Percentiles rank a stretch among this genome's conserved stretches.
Evolutionary conservation across 2,329 filamentous ascomycete genomes (phyloP).

Genomic region (Rugonectria rugulosa): DNA sequence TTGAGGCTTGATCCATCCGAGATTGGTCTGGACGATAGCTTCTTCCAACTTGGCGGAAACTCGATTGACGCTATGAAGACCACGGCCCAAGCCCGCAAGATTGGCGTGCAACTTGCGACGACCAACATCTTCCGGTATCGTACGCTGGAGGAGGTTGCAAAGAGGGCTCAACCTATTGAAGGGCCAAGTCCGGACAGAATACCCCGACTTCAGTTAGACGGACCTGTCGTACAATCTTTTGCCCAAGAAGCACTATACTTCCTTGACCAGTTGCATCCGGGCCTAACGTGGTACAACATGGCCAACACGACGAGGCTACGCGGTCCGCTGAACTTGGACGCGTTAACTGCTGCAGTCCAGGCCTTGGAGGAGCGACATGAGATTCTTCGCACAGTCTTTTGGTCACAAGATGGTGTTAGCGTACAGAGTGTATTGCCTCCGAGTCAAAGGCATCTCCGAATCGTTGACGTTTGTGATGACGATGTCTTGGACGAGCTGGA

Average conservation of each 20-base stretch:
- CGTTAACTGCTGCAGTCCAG: conserved; percentile 9
- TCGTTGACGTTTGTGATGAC: too few relatives aligned
- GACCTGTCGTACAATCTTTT: conserved; percentile 21
- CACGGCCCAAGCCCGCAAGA: conserved; percentile 21
- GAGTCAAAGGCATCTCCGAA: background rate
- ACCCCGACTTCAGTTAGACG: conserved; percentile 52
- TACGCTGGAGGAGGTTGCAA: background rate
- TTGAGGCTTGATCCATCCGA: background rate
- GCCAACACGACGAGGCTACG: conserved; percentile 18
- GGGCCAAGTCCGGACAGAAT: conserved; percentile 18
- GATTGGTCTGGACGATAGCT: conserved; percentile 42
- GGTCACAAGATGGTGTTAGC: background rate
- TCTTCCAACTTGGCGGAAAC: conserved; percentile 40
- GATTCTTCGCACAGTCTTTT: conserved; percentile 24
- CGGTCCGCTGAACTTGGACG: conserved; percentile 18
- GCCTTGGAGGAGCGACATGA: conserved; percentile 31
- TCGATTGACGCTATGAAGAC: conserved; percentile 37
- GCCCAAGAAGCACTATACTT: conserved; percentile 14
- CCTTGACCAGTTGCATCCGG: conserved; percentile 45
- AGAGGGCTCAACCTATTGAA: background rate
- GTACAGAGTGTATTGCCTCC: conserved; percentile 17
- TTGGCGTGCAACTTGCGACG: conserved; percentile 3
- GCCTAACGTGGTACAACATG: conserved; percentile 23
- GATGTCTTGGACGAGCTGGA: conserved; percentile 12
- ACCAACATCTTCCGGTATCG: conserved; percentile 18